phyloP scores from a whole-genome alignment of 306 rosid genomes.

The Acacia acuminata region DNA sequence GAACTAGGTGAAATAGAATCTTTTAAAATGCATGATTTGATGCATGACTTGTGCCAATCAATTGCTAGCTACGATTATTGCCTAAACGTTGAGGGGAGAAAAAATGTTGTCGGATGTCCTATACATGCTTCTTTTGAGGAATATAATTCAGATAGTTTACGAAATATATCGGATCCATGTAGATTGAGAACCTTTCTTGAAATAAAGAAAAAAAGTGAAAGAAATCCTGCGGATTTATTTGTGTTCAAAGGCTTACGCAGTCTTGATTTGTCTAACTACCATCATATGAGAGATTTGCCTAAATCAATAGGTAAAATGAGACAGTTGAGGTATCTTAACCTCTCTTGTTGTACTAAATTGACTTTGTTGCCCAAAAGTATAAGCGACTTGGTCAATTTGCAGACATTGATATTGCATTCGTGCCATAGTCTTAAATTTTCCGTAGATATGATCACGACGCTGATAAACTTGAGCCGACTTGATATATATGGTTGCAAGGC shows the following conservation, averaged over 20 bases:
- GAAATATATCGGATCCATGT: not conserved
- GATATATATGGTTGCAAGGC: too few relatives aligned
- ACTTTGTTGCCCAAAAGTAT: not conserved
- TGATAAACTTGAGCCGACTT: too few relatives aligned
- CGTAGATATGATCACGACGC: too few relatives aligned
- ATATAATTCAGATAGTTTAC: not conserved
- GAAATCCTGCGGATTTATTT: not conserved
- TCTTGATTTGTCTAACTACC: not conserved
- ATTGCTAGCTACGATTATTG: not conserved
- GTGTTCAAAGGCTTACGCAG: not conserved
- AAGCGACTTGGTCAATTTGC: not conserved
- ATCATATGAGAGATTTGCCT: fast-evolving
- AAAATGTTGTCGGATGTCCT: not conserved
- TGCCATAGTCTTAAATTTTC: not conserved
- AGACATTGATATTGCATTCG: not conserved
- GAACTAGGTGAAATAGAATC: not conserved
- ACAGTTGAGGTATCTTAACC: conserved; percentile 23
- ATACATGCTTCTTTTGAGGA: not conserved
- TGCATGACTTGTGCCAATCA: not conserved
- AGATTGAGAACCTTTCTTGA: not conserved
- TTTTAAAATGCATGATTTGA: not conserved
- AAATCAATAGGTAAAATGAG: not conserved
- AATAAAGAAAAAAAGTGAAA: fast-evolving
- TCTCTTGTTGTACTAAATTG: not conserved
- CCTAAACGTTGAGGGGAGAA: not conserved